Base-by-base conservation (phyloP, 225 moss, liverwort and hornwort genomes). In the Asterella californica region DNA sequence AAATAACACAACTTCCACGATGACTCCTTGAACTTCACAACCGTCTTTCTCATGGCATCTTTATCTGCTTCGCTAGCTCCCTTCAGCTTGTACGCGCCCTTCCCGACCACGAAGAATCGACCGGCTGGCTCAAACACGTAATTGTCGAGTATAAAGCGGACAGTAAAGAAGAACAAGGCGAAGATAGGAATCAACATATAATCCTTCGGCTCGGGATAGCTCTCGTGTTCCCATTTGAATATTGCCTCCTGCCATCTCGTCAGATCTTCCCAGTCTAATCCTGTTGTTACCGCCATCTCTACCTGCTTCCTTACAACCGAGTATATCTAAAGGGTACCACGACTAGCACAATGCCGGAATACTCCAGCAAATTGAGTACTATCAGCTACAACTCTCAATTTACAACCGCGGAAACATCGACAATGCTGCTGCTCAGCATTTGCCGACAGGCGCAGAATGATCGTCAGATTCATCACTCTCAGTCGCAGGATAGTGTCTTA, bases 1-100 rank as follows among this genome's bases (percentile, higher is more conserved):
- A 83, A 90, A 61, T 92, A 92, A 33, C 85, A 83, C 60, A 89
- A 79, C 80, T 92, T 92, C 92, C 92, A 92, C 54, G 89, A 86
- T 32, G 92, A 92, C 78, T 92, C 92, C 82, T 89, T 92, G 70
- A 83, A 92, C 72, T 92, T 92, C 8, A 88, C 59, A 47, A 92
- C 63, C 64, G 83, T 92, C 85, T 88, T 90, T 77, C 86, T 78
- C 34, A 76, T 81, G 70, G 81, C 82, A 63, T 86, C 82, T 50
- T 78, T 85, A 76, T 89, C 86, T 8, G 76, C 82, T 46, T 86
- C 88, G 34, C 79, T 29, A 59, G 83, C 69, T 81, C 74, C 80
- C 86, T 91, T 78, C 74, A 59, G 54, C 79, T 79, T 72, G 68
- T 42, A n/a, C 75, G 75, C 75, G 81, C 34, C 70, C 0, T 70